Evolutionary conservation across 73 alveolate genomes (phyloP), one percentile per base, ranked within the genome.

Genomic region (Paramecium biaurelia): DNA sequence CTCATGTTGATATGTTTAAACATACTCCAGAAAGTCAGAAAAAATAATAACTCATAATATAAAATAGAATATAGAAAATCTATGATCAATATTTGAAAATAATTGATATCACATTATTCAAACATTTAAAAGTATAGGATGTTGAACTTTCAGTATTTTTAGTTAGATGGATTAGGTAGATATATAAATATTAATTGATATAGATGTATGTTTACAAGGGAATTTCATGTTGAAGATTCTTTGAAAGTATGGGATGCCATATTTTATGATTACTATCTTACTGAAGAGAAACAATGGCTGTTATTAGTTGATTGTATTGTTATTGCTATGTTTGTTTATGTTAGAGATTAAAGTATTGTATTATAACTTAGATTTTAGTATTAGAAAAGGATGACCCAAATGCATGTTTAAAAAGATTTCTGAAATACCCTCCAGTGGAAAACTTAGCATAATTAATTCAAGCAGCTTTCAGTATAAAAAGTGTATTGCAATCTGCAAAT

Each of bases 201-300:
- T 38, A 89, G 94, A 70, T 70, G 92, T 28, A 41, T 70, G 26
- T 82, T 70, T 43, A 89, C 90, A 15, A 37, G 94, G 42, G 94
- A 89, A 42, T 70, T 70, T 70, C 94, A 89, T 89, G 42, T 89
- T 20, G 82, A 68, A 32, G 94, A 89, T 30, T 89, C 94, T 26
- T 49, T 89, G 12, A 89, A 68, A 30, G 67, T 89, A 43, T 89
- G 94, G 94, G 94, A 89, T 89, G 87, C 85, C 21, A 89, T 89
- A 18, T 89, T 89, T 57, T 89, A 70, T 89, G 94, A 89, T 45
- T 89, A 70, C 18, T 70, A 38, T 18, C 18, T 42, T 20, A 41
- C 87, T 58, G 76, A 58, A 3, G 76, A 15, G 1, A 58, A 58
- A 12, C 9, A 58, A 28, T 89, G 45, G 58, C 38, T 72, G 11